Conservation (phyloP, 352 stramenopile genomes). For the Phytopythium aichiense region DNA sequence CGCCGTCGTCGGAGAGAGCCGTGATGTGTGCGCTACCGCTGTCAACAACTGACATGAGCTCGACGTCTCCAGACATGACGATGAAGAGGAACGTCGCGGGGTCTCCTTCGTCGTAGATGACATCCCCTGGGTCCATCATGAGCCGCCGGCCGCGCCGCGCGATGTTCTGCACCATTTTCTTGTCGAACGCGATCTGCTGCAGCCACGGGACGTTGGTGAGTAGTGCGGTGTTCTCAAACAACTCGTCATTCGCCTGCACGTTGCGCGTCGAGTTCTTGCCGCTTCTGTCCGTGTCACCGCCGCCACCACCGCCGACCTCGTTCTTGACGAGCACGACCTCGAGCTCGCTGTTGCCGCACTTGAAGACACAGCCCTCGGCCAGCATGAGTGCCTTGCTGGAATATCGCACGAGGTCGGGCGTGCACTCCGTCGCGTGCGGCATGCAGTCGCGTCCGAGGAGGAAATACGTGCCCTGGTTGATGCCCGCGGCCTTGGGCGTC, state of each 20-base stretch:
- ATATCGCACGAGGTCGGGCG: slow-evolving; percentile 45
- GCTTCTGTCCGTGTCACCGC: not conserved
- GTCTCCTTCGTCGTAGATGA: slow-evolving; percentile 60
- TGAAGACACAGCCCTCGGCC: slow-evolving; percentile 62
- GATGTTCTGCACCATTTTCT: slow-evolving; percentile 42
- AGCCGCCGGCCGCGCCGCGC: slow-evolving; percentile 42
- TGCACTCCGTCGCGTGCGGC: slow-evolving; percentile 24
- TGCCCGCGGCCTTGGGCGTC: slow-evolving; percentile 45
- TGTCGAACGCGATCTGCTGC: slow-evolving; percentile 47
- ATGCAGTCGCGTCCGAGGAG: slow-evolving; percentile 51
- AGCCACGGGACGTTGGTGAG: slow-evolving; percentile 56
- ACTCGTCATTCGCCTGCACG: slow-evolving; percentile 16
- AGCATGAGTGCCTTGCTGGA: slow-evolving; percentile 74
- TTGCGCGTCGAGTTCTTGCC: not conserved
- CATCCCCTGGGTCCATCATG: slow-evolving; percentile 31
- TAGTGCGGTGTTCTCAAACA: slow-evolving; percentile 36
- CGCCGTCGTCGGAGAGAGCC: not conserved
- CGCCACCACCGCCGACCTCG: slow-evolving; percentile 5
- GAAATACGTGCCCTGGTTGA: slow-evolving; percentile 73
- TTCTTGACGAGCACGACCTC: slow-evolving; percentile 63
- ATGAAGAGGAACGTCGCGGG: slow-evolving; percentile 62
- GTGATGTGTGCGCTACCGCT: not conserved
- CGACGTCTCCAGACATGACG: slow-evolving; percentile 47
- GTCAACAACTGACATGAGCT: slow-evolving; percentile 14
- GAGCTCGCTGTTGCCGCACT: slow-evolving; percentile 48